Evolutionary conservation across 371 early-diverging fungal genomes (phyloP), one percentile per base, ranked within the genome.

Genomic region (Funneliformis caledonium): DNA sequence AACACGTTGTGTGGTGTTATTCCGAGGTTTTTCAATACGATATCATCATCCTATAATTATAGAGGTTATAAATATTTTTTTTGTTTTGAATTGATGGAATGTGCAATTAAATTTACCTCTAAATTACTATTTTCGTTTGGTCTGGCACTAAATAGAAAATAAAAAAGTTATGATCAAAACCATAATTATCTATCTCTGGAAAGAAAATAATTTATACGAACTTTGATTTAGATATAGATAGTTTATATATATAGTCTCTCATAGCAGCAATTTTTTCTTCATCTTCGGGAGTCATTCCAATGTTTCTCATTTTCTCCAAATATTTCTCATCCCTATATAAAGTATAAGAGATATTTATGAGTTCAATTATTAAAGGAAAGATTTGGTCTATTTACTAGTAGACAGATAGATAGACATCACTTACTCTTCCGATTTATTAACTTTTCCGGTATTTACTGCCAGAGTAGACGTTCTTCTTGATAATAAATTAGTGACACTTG

Each of bases 231-330:
- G 82, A 52, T 89, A 88, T 6, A 93, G 90, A 19, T 92, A 87
- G 82, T 95, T 96, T 79, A 88, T 92, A 19, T 94, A 90, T 70
- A 80, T 93, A 95, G 64, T 94, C 93, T 76, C 94, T 89, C 92
- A 96, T 90, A 12, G 86, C 87, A 12, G 88, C 85, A 7, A 96
- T 87, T 73, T 92, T 94, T 74, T 90, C 90, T 84, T 93, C 93
- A 79, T 96, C 96, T 42, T 94, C 94, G 8, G 83, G 82, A 1
- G 92, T 88, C 94, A 96, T 94, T 2, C 95, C 95, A n/a, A 94
- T 84, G 16, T 87, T 88, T 22, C 92, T 85, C 26, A 94, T 83
- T 14, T 90, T 87, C 26, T 89, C 89, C 33, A 94, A 74, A 67
- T 87, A 87, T 5, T 85, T 72, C 56, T 89, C 88, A 80, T 92